Percentiles rank a stretch among this genome's conserved stretches.
phyloP scores from a whole-genome alignment of 495 filamentous ascomycete species.

The Podospora sp. region DNA sequence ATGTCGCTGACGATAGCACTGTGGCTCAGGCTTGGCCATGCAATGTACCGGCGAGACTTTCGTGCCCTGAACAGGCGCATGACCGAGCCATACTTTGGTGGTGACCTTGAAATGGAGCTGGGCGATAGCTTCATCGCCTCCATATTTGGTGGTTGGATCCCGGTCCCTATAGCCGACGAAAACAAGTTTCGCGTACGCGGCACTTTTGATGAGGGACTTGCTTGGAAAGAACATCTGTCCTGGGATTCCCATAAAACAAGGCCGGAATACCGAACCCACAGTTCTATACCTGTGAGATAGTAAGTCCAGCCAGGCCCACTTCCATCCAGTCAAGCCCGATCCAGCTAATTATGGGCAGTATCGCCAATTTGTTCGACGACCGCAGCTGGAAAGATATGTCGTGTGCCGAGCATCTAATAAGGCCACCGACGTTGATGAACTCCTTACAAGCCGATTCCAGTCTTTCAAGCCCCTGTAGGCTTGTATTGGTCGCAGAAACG shows the following conservation, averaged over 20 bases:
- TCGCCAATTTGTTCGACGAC: constrained; percentile 22
- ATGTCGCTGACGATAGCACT: constrained; percentile 8
- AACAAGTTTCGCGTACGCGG: constrained; percentile 18
- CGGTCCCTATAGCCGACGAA: constrained; percentile 34
- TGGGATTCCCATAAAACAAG: constrained; percentile 40
- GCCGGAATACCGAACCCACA: constrained; percentile 41
- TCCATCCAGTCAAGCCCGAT: neutral
- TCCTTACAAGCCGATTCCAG: neutral
- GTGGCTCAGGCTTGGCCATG: constrained; percentile 39
- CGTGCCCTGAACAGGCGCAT: constrained; percentile 37
- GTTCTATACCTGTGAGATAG: constrained; percentile 42
- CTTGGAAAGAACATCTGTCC: constrained; percentile 41
- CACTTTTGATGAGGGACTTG: constrained; percentile 38
- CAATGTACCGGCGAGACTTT: constrained; percentile 43
- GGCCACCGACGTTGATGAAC: constrained; percentile 12
- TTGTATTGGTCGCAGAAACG: constrained; percentile 10
- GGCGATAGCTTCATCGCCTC: constrained; percentile 44
- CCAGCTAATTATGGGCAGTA: constrained; percentile 5
- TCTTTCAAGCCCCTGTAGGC: constrained; percentile 11
- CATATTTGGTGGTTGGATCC: constrained; percentile 45
- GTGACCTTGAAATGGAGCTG: constrained; percentile 46
- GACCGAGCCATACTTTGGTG: constrained; percentile 44
- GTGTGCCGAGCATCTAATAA: constrained; percentile 5
- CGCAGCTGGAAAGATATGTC: constrained; percentile 12
- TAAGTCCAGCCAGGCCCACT: constrained; percentile 28